Evolutionary conservation across 108 stramenopile species (phyloP), one percentile per base, ranked within the genome.

Genomic region (Epithemia pelagica): DNA sequence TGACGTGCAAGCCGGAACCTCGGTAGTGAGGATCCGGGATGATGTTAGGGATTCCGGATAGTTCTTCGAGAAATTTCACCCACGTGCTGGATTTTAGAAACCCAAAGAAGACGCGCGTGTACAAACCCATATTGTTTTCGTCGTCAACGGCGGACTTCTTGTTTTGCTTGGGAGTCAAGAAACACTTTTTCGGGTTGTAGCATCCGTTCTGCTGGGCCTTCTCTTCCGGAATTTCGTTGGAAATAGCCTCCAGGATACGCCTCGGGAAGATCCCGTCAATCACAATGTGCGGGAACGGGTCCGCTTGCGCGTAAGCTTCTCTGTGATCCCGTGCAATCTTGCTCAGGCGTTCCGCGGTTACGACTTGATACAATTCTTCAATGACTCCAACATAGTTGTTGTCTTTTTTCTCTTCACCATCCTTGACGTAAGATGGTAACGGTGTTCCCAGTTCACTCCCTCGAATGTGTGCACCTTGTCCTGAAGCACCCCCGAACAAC

Each of bases 1-100:
- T 75, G 19, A 75, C 55, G 52, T 75, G 74, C 57, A 75, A n/a
- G 2, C 74, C 74, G 18, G 59, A 37, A 25, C 74, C 74, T 19
- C 59, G 52, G 32, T 54, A 71, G 46, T 67, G 70, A 27, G 74
- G 74, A 61, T 75, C 74, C 26, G 74, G 70, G 3, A 75, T 61
- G 30, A 75, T 32, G 46, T 51, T 33, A 19, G n/a, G 0, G 32
- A 75, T 75, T 3, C 74, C 74, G 46, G 53, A 32, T 19, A 75
- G 22, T 53, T 66, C 23, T 53, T 70, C 58, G 5, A 75, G 37
- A 63, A 75, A 75, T 1, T 1, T 1, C 1, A 66, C 28, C 20
- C 25, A 66, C 19, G 22, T 66, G 20, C 27, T 29, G 2, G 28
- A 26, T 66, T 66, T 66, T 28, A 66, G 25, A 2, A 21, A 19